phyloP scores from a whole-genome alignment of 768 basidiomycete genomes.

The Gyrodon lividus region DNA sequence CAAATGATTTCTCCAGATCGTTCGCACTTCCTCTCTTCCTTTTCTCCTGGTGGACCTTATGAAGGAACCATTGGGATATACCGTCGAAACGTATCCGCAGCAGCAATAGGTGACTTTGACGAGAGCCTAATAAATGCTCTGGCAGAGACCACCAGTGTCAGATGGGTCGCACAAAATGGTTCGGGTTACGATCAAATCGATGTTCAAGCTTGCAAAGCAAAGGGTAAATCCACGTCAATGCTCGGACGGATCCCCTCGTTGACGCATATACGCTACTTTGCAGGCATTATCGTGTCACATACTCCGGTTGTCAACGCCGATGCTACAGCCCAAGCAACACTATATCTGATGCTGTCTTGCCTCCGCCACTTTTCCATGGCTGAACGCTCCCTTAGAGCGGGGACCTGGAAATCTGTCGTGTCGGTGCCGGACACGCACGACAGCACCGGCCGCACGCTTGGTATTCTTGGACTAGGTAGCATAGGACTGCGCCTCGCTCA shows the following conservation, averaged over 20 bases:
- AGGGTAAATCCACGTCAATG: slow-evolving; percentile 44
- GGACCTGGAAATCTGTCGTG: slow-evolving; percentile 57
- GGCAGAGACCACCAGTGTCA: slow-evolving; percentile 50
- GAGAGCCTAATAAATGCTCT: slow-evolving; percentile 66
- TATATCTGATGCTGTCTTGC: slow-evolving; percentile 73
- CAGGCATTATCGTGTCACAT: slow-evolving; percentile 76
- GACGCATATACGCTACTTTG: background rate
- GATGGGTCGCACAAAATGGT: slow-evolving; percentile 86
- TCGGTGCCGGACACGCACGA: slow-evolving; percentile 51
- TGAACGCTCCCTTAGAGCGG: slow-evolving; percentile 49
- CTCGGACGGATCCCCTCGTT: background rate
- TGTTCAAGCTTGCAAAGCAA: slow-evolving; percentile 63
- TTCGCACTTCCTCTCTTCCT: slow-evolving; percentile 60
- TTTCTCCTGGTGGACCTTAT: slow-evolving; percentile 67
- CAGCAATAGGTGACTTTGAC: slow-evolving; percentile 72
- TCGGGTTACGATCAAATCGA: slow-evolving; percentile 87
- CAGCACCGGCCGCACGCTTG: slow-evolving; percentile 61
- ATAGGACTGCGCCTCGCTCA: slow-evolving; percentile 67
- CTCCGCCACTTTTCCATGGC: slow-evolving; percentile 66
- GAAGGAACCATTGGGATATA: slow-evolving; percentile 71
- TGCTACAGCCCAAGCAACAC: slow-evolving; percentile 78
- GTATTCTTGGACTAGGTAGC: slow-evolving; percentile 69
- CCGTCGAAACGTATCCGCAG: slow-evolving; percentile 63
- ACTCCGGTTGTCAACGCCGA: slow-evolving; percentile 85
- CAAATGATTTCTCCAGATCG: slow-evolving; percentile 54